A percentile compares a stretch with the other conserved stretches of the same genome.
phyloP scores from a whole-genome alignment of 129 eudicot genomes.

The carrot (Daucus carota) region DH1_v3.0 NC_030383.2:37927001-37927500 shows the following conservation, averaged over 20 bases:
- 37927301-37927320: background rate
- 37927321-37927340: background rate
- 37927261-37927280: background rate
- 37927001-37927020: background rate
- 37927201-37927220: background rate
- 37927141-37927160: background rate
- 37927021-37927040: background rate
- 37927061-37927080: background rate
- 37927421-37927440: conserved; percentile 2
- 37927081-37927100: background rate
- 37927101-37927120: background rate
- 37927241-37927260: background rate
- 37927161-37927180: no score
- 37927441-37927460: conserved; percentile 1
- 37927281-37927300: background rate
- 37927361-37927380: background rate
- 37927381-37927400: background rate
- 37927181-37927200: background rate
- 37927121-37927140: background rate
- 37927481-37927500: background rate
- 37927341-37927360: background rate
- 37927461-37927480: background rate
- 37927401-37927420: background rate
- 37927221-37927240: background rate
- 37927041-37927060: background rate